Conservation (phyloP, 768 basidiomycete genomes). For the Rhizopogon vesiculosus region DNA sequence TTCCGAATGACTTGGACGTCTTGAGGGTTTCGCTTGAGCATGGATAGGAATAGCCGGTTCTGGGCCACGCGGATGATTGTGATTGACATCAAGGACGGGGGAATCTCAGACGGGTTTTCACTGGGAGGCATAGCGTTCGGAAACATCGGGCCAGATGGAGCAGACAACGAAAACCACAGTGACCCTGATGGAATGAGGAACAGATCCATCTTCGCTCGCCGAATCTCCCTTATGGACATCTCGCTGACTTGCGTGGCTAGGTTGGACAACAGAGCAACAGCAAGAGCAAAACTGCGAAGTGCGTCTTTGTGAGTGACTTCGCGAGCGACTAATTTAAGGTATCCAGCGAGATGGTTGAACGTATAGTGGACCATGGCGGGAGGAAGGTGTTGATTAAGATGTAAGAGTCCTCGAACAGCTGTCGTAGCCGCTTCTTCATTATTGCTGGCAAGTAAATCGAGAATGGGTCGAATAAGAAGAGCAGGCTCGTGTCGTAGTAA, state of each 20-base stretch:
- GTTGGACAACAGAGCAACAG: constrained; percentile 53
- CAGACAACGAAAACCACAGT: constrained; percentile 59
- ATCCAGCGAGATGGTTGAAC: constrained; percentile 69
- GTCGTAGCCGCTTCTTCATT: constrained; percentile 44
- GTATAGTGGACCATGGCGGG: constrained; percentile 61
- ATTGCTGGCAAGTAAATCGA: constrained; percentile 55
- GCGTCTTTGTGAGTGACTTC: constrained; percentile 38
- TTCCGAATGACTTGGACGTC: constrained; percentile 68
- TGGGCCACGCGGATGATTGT: constrained; percentile 66
- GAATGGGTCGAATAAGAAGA: constrained; percentile 56
- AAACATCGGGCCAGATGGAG: constrained; percentile 59
- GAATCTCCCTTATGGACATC: constrained; percentile 66
- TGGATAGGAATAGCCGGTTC: constrained; percentile 59
- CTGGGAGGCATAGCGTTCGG: constrained; percentile 38
- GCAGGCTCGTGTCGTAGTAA: constrained; percentile 73
- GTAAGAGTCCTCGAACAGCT: constrained; percentile 52
- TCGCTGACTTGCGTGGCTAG: constrained; percentile 64
- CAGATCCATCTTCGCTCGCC: constrained; percentile 65
- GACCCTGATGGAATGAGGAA: constrained; percentile 67
- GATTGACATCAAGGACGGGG: constrained; percentile 44
- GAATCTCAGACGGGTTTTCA: constrained; percentile 35
- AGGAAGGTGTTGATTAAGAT: constrained; percentile 52
- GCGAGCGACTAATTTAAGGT: constrained; percentile 50
- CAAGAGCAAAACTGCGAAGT: constrained; percentile 48
- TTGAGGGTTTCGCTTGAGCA: constrained; percentile 62